Evolutionary conservation across 2,329 filamentous ascomycete genomes (phyloP).

Genomic region (Rasamsonia emersonii): DNA sequence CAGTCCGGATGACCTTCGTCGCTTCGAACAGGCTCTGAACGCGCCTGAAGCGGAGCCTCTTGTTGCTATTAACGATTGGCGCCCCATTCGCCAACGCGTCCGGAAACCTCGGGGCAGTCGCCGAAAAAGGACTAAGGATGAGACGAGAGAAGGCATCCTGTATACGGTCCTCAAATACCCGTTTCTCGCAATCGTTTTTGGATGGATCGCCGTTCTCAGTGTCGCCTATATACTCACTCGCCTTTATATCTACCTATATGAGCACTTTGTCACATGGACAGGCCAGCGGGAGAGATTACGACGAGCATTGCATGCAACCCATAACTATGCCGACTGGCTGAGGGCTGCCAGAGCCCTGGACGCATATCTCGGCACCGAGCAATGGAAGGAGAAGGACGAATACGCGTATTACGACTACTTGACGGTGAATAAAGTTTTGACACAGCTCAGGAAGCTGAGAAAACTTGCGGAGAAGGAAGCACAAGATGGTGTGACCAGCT

Average conservation of each 20-base stretch:
- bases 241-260: slow-evolving; percentile 85
- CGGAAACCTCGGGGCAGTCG: slow-evolving; percentile 35
- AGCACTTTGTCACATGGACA: slow-evolving; percentile 84
- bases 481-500: slow-evolving; percentile 13
- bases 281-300: slow-evolving; percentile 66
- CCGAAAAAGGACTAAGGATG: slow-evolving; percentile 60
- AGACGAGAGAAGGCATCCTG: slow-evolving; percentile 87
- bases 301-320: slow-evolving; percentile 60
- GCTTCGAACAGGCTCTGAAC: slow-evolving; percentile 73
- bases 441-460: slow-evolving; percentile 54
- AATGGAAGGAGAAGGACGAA: slow-evolving; percentile 44
- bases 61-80: slow-evolving; percentile 91
- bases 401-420: slow-evolving; percentile 79
- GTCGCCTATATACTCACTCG: slow-evolving; percentile 71
- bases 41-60: slow-evolving; percentile 71
- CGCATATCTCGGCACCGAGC: slow-evolving; percentile 62
- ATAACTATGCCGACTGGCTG: slow-evolving; percentile 77
- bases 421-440: slow-evolving; percentile 68
- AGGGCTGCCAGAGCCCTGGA: slow-evolving; percentile 71
- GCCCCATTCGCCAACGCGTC: slow-evolving; percentile 70
- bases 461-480: slow-evolving; percentile 34
- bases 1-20: slow-evolving; percentile 59
- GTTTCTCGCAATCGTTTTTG: slow-evolving; percentile 66
- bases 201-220: slow-evolving; percentile 70
- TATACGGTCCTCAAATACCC: slow-evolving; percentile 91